Conservation (phyloP, 1,284 basidiomycete species). For the Sanguinoderma infundibulare region DNA sequence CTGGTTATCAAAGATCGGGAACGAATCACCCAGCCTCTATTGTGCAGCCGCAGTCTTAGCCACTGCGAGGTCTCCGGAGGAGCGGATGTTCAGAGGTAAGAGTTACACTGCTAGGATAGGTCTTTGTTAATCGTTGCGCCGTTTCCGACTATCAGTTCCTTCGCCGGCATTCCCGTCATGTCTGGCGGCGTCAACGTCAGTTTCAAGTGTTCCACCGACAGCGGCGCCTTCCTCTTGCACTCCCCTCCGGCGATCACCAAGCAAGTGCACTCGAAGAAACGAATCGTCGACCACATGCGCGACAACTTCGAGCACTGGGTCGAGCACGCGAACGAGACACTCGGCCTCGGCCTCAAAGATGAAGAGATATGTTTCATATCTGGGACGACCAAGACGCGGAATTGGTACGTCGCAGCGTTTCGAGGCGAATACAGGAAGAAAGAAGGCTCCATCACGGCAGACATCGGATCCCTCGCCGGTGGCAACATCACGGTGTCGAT, state of each 20-base stretch:
- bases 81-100: too few relatives aligned
- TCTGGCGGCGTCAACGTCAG: constrained; percentile 8
- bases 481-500: constrained; percentile 8
- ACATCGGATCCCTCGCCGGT: constrained; percentile 7
- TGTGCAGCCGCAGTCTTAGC: too few relatives aligned
- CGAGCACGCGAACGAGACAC: constrained; percentile 14
- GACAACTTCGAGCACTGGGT: constrained; percentile 26
- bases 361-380: constrained; percentile 29
- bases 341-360: constrained; percentile 12
- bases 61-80: too few relatives aligned
- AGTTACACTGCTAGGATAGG: too few relatives aligned
- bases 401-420: constrained; percentile 15
- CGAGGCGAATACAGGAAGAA: constrained; percentile 1
- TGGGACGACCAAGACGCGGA: constrained; percentile 27
- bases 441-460: constrained; percentile 11
- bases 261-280: constrained; percentile 12
- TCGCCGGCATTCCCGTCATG: too few relatives aligned
- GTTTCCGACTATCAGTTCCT: too few relatives aligned
- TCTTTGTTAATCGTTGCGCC: too few relatives aligned
- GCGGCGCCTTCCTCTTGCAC: constrained; percentile 12
- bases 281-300: constrained; percentile 21
- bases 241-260: background rate
- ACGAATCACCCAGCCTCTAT: too few relatives aligned
- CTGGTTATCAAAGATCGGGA: too few relatives aligned
- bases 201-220: constrained; percentile 12